These are phyloP conservation scores for Coniochaeta pulveracea DNA, from an alignment of 2,329 filamentous ascomycete species.

Conservation along the genomic window DNA sequence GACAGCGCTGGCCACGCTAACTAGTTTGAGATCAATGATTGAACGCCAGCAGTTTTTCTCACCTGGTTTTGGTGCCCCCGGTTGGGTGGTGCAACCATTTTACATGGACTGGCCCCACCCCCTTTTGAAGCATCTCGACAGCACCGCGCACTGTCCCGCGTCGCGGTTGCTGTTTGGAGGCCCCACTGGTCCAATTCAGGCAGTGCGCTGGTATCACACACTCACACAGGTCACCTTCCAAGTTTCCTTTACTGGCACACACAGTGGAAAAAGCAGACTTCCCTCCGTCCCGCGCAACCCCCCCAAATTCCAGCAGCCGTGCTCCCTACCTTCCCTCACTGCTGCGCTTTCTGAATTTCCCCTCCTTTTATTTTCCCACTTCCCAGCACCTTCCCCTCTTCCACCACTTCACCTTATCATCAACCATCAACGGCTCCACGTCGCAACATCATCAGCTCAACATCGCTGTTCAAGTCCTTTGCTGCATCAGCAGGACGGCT, in stretches of 20 bases:
- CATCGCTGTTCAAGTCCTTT: constrained; percentile 10
- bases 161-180: no score
- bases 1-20: no score
- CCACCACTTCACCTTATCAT: constrained; percentile 8
- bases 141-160: not conserved
- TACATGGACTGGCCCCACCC: not conserved
- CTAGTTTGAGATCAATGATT: no score
- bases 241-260: no score
- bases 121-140: not conserved
- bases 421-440: constrained; percentile 11
- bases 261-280: no score
- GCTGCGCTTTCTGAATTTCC: constrained; percentile 14
- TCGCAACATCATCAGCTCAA: constrained; percentile 14
- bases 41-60: no score
- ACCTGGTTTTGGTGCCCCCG: no score
- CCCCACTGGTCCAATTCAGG: no score
- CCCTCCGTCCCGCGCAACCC: constrained; percentile 12
- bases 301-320: constrained; percentile 10
- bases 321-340: constrained; percentile 13
- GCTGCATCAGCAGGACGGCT: constrained; percentile 3
- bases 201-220: no score
- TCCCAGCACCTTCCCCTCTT: constrained; percentile 11
- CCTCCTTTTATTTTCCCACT: constrained; percentile 17
- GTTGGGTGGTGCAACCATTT: no score
- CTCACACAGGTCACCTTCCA: constrained; percentile 4